Conservation (phyloP, 2,329 filamentous ascomycete species). For the Pseudogymnoascus destructans region DNA sequence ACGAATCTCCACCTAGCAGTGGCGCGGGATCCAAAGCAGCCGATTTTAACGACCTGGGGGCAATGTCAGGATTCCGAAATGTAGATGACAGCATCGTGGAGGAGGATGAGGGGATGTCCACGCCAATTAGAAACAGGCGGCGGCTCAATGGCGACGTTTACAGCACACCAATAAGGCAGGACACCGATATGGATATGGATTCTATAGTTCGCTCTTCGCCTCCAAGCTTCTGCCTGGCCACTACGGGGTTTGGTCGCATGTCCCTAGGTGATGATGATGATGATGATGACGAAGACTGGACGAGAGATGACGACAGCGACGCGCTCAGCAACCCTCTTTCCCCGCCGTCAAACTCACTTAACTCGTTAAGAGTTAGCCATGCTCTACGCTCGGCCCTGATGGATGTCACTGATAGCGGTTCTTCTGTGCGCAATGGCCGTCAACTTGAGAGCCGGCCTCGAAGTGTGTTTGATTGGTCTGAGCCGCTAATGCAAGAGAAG, state of each 20-base stretch:
- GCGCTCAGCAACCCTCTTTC: slow-evolving; percentile 43
- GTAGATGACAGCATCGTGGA: slow-evolving; percentile 45
- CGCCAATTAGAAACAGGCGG: slow-evolving; percentile 29
- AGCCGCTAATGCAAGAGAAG: slow-evolving; percentile 50
- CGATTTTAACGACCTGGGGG: slow-evolving; percentile 23
- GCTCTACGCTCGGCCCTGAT: slow-evolving; percentile 42
- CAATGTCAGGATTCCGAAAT: slow-evolving; percentile 37
- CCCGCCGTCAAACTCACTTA: slow-evolving; percentile 41
- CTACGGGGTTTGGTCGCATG: slow-evolving; percentile 34
- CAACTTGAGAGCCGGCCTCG: slow-evolving; percentile 39
- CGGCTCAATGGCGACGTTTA: slow-evolving; percentile 2
- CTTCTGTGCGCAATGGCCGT: slow-evolving; percentile 30
- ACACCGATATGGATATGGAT: slow-evolving; percentile 14
- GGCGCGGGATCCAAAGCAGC: slow-evolving; percentile 30
- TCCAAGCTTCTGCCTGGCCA: slow-evolving; percentile 23
- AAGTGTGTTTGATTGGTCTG: slow-evolving; percentile 68
- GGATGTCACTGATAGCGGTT: slow-evolving; percentile 37
- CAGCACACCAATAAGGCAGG: slow-evolving; percentile 16
- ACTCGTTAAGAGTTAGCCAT: slow-evolving; percentile 39
- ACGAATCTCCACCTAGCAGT: slow-evolving; percentile 57
- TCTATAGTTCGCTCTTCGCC: slow-evolving; percentile 21
- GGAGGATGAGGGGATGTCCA: slow-evolving; percentile 45
- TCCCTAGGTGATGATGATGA: slow-evolving; percentile 51
- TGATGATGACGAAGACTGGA: slow-evolving; percentile 52
- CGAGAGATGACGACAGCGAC: slow-evolving; percentile 40